Conservation (phyloP, 345 rosid genomes). For the Arabidopsis thaliana region DNA sequence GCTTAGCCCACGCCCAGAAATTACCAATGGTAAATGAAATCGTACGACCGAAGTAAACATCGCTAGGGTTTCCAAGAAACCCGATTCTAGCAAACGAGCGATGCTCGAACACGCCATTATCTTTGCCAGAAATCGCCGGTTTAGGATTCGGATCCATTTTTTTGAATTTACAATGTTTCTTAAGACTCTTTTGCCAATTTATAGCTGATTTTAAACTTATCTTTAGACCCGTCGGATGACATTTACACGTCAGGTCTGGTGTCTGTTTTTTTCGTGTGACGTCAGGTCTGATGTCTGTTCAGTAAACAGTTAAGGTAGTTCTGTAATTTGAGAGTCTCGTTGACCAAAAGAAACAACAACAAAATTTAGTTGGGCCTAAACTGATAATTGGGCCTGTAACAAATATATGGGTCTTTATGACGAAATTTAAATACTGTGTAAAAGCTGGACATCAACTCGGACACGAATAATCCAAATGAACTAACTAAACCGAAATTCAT, state of each 20-base stretch:
- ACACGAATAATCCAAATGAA: not conserved
- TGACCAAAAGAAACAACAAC: not conserved
- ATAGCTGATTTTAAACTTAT: slow-evolving; percentile 16
- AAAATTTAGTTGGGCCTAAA: not conserved
- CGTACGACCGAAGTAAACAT: slow-evolving; percentile 70
- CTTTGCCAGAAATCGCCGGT: not conserved
- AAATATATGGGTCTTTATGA: not conserved
- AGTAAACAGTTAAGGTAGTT: not conserved
- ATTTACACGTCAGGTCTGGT: slow-evolving; percentile 11
- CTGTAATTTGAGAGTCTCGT: not conserved
- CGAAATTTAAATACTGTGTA: not conserved
- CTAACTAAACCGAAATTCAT: not conserved
- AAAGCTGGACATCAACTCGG: not conserved
- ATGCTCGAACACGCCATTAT: slow-evolving; percentile 49
- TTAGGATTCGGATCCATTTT: slow-evolving; percentile 3
- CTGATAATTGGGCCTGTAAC: not conserved
- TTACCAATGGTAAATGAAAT: slow-evolving; percentile 67
- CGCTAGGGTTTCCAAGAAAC: slow-evolving; percentile 77
- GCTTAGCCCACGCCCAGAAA: slow-evolving; percentile 69
- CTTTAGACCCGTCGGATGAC: not conserved
- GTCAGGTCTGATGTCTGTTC: not conserved
- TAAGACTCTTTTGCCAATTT: not conserved
- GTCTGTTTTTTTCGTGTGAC: not conserved
- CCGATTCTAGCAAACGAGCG: slow-evolving; percentile 69
- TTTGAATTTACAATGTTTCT: not conserved